Evolutionary conservation across 495 filamentous ascomycete species (phyloP).

Genomic region (Trichoderma gamsii): DNA sequence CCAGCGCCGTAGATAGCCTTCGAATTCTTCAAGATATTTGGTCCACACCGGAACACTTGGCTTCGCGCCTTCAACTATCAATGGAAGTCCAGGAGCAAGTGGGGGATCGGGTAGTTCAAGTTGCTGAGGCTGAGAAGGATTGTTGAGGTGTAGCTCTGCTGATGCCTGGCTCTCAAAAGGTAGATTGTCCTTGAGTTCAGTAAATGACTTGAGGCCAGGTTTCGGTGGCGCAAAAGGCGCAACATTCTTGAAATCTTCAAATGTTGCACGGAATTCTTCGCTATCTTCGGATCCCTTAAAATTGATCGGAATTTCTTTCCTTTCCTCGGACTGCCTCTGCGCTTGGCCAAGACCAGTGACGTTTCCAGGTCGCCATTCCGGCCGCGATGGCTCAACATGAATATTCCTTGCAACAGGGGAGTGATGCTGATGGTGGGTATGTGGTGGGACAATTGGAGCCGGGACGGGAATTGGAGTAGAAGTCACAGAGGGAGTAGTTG

Average conservation of each 20-base stretch:
- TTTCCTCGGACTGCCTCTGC: conserved; percentile 23
- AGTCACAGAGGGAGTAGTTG: neutral
- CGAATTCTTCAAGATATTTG: conserved; percentile 57
- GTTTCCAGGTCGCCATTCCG: conserved; percentile 44
- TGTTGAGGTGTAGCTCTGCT: conserved; percentile 33
- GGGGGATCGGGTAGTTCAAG: conserved; percentile 60
- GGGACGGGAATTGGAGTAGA: conserved; percentile 5
- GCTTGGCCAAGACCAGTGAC: conserved; percentile 29
- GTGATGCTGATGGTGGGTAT: conserved; percentile 20
- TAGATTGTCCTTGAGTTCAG: conserved; percentile 59
- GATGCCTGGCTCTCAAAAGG: conserved; percentile 67
- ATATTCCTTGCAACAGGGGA: conserved; percentile 36
- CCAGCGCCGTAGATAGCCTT: conserved; percentile 65
- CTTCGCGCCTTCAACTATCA: conserved; percentile 31
- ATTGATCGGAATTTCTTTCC: conserved; percentile 21
- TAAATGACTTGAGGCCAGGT: conserved; percentile 55
- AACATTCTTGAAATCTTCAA: conserved; percentile 60
- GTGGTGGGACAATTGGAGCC: neutral
- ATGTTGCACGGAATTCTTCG: conserved; percentile 46
- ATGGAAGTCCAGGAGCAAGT: conserved; percentile 42
- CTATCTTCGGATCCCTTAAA: conserved; percentile 38
- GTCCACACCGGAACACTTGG: conserved; percentile 47
- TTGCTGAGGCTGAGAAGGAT: conserved; percentile 24
- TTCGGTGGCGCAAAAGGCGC: conserved; percentile 55
- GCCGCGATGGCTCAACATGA: conserved; percentile 41